Evolutionary conservation across 2,329 filamentous ascomycete genomes (phyloP), one percentile per base, ranked within the genome.

Genomic region (Talaromyces sp.): DNA sequence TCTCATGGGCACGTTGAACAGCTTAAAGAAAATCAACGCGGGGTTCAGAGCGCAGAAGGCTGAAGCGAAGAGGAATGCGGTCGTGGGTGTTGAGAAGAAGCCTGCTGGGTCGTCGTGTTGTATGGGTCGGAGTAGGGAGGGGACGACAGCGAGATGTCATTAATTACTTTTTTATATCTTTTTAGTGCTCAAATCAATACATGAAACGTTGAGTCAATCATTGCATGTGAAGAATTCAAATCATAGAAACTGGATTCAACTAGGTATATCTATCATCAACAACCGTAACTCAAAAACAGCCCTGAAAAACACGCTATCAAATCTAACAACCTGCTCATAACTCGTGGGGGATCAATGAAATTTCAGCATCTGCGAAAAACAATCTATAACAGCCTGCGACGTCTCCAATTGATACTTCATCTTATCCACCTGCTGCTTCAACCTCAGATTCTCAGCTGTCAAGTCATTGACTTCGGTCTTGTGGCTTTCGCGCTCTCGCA

Each of bases 1-100:
- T 11, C 71, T 82, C 47, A 75, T 75, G 3, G 81, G 81, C 59
- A 80, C 79, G 0, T 75, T 81, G n/a, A 77, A 77, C 33, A 79
- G 79, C 9, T 66, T 82, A 33, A 75, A 80, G 41, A 82, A 82
- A 54, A 74, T 82, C 14, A 79, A 81, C 65, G 71, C 72, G 0
- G 79, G 78, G 2, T 76, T 82, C 35, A 70, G 67, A 19, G n/a
- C 35, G 2, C 65, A 54, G 16, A 66, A 50, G 24, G 47, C 57
- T 1, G 35, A 56, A 13, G 41, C 13, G 3, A 35, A 47, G 13
- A 31, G 37, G 2, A 45, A 27, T n/a, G 13, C n/a, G 14, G 10
- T 48, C 37, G 27, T 56, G 8, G 35, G n/a, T 52, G 39, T 27
- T 14, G 65, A 63, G 56, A 63, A 64, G 61, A 35, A 31, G 52